Conservation (phyloP, 176 grass and related monocot genomes). For the Guadua angustifolia region DNA sequence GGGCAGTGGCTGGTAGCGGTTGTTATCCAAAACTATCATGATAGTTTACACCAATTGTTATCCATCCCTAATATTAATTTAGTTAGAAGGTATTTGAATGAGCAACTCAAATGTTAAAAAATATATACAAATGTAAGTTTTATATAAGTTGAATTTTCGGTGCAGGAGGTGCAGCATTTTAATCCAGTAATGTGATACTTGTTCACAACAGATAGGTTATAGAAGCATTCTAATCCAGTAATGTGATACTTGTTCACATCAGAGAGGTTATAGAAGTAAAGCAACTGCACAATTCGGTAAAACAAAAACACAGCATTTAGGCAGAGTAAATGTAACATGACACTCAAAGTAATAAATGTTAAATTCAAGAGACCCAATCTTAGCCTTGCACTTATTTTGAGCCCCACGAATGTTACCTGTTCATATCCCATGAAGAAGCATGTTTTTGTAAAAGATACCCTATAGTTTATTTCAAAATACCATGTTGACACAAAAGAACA, state of each 20-base stretch:
- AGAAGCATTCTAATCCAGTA: not conserved
- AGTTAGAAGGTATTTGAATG: not conserved
- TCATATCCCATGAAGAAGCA: not conserved
- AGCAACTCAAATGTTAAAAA: not conserved
- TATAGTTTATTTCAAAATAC: not conserved
- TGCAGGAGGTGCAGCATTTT: constrained; percentile 1
- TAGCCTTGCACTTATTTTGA: not conserved
- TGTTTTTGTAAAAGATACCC: not conserved
- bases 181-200: not conserved
- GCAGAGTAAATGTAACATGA: not conserved
- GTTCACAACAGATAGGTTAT: not conserved
- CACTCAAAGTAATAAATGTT: not conserved
- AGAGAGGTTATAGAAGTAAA: not conserved
- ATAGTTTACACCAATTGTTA: not conserved
- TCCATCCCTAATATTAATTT: not conserved
- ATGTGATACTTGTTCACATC: not conserved
- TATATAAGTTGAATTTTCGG: not conserved
- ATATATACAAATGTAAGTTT: not conserved
- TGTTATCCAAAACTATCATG: not conserved
- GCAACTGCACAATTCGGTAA: not conserved
- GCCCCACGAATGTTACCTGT: not conserved
- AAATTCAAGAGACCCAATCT: not conserved
- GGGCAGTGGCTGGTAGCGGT: not conserved
- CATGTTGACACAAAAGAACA: not conserved
- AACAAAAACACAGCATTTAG: not conserved